Evolutionary conservation across 768 basidiomycete species (phyloP).

Genomic region (Kwoniella mangroviensis): DNA sequence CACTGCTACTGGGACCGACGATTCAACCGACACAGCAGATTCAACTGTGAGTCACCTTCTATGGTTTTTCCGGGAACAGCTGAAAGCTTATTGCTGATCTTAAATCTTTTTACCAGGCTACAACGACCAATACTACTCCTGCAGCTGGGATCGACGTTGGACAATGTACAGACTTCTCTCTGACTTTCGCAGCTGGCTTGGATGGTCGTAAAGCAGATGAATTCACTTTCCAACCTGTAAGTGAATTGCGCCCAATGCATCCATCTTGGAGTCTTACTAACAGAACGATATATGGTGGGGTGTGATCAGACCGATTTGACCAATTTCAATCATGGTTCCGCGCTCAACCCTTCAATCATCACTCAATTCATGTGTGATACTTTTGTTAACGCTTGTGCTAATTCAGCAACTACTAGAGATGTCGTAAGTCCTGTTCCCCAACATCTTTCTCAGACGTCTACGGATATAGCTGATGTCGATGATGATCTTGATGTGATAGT

Average conservation of each 20-base stretch:
- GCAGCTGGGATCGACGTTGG: slow-evolving; percentile 40
- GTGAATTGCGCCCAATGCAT: too few relatives aligned
- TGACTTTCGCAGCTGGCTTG: slow-evolving; percentile 36
- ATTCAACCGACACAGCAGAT: too few relatives aligned
- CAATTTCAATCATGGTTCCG: slow-evolving; percentile 42
- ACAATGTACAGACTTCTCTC: slow-evolving; percentile 42
- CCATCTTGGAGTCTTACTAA: too few relatives aligned
- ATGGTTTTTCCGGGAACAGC: too few relatives aligned
- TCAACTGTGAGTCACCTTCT: background rate
- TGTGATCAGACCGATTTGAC: background rate
- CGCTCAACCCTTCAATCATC: slow-evolving; percentile 44
- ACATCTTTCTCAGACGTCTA: too few relatives aligned
- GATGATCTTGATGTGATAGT: slow-evolving; percentile 16
- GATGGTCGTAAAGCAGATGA: slow-evolving; percentile 31
- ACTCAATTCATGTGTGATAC: slow-evolving; percentile 45
- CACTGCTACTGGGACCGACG: background rate
- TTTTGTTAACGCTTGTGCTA: slow-evolving; percentile 48
- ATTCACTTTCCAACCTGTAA: slow-evolving; percentile 36
- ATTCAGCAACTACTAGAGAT: slow-evolving; percentile 25
- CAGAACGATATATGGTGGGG: too few relatives aligned
- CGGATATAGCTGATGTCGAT: background rate
- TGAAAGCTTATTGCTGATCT: too few relatives aligned
- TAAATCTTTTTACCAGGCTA: too few relatives aligned
- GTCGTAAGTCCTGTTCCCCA: background rate
- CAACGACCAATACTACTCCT: background rate